Conservation (phyloP, 768 basidiomycete genomes). For the Strobilomyces confusus region DNA sequence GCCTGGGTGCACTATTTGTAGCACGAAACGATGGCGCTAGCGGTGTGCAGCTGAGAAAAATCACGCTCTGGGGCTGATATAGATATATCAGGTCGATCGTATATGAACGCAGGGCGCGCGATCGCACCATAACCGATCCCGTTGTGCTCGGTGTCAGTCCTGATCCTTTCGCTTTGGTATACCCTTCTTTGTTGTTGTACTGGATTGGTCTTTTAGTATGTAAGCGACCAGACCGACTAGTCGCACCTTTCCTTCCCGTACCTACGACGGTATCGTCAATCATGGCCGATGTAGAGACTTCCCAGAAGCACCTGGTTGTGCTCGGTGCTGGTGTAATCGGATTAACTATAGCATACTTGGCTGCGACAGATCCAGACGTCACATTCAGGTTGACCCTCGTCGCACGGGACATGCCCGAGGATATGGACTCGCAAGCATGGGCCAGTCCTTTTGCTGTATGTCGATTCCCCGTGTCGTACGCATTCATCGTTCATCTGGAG, state of each 20-base stretch:
- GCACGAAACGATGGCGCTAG: slow-evolving; percentile 28
- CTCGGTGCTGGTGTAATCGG: slow-evolving; percentile 40
- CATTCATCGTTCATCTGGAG: neutral
- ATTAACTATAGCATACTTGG: slow-evolving; percentile 34
- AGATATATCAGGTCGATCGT: slow-evolving; percentile 4
- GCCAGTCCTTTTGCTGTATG: slow-evolving; percentile 51
- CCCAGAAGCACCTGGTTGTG: slow-evolving; percentile 25
- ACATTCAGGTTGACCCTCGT: slow-evolving; percentile 27
- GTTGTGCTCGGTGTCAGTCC: neutral
- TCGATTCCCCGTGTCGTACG: neutral
- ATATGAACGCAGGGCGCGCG: neutral
- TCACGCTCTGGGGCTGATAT: slow-evolving; percentile 39
- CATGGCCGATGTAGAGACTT: slow-evolving; percentile 12
- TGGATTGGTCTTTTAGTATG: neutral
- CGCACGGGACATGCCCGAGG: slow-evolving; percentile 36
- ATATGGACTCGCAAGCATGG: slow-evolving; percentile 41
- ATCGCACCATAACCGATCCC: neutral
- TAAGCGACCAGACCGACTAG: neutral
- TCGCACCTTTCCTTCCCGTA: neutral
- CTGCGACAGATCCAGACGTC: slow-evolving; percentile 20
- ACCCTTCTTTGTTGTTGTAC: neutral
- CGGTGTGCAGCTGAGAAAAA: slow-evolving; percentile 36
- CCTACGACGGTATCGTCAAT: neutral
- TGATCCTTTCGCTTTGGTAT: neutral
- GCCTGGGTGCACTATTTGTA: slow-evolving; percentile 41